phyloP scores from a whole-genome alignment of 352 stramenopile genomes.

The Phytophthora aleatoria region DNA sequence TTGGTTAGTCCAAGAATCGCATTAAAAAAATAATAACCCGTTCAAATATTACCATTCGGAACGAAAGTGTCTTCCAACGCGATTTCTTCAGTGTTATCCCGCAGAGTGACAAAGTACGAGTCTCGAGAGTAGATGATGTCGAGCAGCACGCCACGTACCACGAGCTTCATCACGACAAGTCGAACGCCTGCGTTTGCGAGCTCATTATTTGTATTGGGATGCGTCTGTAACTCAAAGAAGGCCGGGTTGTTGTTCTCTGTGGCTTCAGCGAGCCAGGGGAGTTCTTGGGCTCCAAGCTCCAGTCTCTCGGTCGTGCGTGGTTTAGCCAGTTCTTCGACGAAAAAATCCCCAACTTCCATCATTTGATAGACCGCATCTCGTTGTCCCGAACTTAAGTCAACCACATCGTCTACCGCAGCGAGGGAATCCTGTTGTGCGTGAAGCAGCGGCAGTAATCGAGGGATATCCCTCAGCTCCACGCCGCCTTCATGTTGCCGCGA shows the following conservation, averaged over 20 bases:
- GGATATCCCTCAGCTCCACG: conserved; percentile 45
- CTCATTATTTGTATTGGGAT: conserved; percentile 46
- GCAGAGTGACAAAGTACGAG: conserved; percentile 65
- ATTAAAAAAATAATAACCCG: background rate
- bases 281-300: conserved; percentile 43
- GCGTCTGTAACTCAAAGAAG: conserved; percentile 74
- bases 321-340: conserved; percentile 73
- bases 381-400: conserved; percentile 46
- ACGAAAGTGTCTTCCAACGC: conserved; percentile 69
- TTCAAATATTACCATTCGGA: conserved; percentile 41
- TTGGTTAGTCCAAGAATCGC: background rate
- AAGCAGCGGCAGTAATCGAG: conserved; percentile 56
- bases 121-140: conserved; percentile 64
- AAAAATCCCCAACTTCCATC: conserved; percentile 68
- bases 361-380: conserved; percentile 71
- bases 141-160: conserved; percentile 65
- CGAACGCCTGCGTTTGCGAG: conserved; percentile 44
- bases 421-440: conserved; percentile 56
- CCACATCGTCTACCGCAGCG: conserved; percentile 43
- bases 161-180: conserved; percentile 72
- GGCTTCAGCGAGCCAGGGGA: conserved; percentile 60
- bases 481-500: conserved; percentile 19
- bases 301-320: conserved; percentile 56
- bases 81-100: conserved; percentile 59
- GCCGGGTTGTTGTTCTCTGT: conserved; percentile 33